A percentile compares a stretch with the other conserved stretches of the same genome.
Evolutionary conservation across 2,329 filamentous ascomycete genomes (phyloP).

Genomic region (Sporothrix dimorphospora): DNA sequence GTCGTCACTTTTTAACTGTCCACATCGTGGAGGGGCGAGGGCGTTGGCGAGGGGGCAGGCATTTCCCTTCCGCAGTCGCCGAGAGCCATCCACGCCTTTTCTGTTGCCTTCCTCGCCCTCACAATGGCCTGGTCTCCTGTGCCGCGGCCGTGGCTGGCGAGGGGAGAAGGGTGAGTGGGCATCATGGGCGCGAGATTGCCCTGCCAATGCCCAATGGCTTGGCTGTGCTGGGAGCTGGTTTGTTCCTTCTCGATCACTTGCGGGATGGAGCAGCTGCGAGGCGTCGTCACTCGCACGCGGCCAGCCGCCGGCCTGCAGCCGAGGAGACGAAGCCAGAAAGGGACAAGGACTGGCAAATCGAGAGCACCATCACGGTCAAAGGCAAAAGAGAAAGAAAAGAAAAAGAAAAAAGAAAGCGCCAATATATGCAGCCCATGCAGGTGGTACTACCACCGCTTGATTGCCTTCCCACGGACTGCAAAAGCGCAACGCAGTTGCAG

Average conservation of each 20-base stretch:
- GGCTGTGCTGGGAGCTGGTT: neutral
- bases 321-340: neutral
- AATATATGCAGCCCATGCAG: conserved; percentile 12
- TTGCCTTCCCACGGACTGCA: neutral
- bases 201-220: conserved; percentile 15
- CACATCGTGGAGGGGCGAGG: neutral
- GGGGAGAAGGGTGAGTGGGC: neutral
- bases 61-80: neutral
- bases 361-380: neutral
- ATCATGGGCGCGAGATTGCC: conserved; percentile 2
- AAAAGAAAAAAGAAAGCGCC: neutral
- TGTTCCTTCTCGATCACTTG: neutral
- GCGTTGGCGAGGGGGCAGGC: neutral
- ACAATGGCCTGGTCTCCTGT: conserved; percentile 5
- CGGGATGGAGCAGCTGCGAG: conserved; percentile 9
- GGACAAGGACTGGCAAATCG: neutral
- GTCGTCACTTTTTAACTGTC: conserved; percentile 5
- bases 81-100: neutral
- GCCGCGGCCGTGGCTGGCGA: conserved; percentile 10
- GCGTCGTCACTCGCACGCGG: conserved; percentile 18
- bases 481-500: neutral
- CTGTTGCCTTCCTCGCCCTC: neutral
- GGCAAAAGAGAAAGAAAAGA: neutral
- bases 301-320: conserved; percentile 23
- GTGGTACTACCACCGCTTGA: conserved; percentile 12